phyloP scores from a whole-genome alignment of 768 basidiomycete species.

The Gymnopilus junonius region DNA sequence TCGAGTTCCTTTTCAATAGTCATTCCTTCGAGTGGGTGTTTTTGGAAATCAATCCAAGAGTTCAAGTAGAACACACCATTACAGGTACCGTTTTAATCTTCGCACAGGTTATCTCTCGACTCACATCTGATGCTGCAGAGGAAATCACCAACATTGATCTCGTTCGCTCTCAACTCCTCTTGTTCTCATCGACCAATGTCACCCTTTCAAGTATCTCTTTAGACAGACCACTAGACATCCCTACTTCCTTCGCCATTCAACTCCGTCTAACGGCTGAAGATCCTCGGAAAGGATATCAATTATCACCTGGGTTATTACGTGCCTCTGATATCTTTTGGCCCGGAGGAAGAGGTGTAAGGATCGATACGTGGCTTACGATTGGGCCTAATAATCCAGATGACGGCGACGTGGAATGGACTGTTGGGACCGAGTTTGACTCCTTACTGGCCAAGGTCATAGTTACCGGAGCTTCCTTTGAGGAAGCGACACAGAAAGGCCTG shows the following conservation, averaged over 20 bases:
- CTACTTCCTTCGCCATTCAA: slow-evolving; percentile 81
- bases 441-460: slow-evolving; percentile 86
- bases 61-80: slow-evolving; percentile 93
- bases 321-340: slow-evolving; percentile 71
- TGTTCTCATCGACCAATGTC: slow-evolving; percentile 71
- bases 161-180: slow-evolving; percentile 87
- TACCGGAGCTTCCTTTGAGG: slow-evolving; percentile 80
- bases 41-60: slow-evolving; percentile 90
- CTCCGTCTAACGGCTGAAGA: slow-evolving; percentile 93
- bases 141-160: slow-evolving; percentile 90
- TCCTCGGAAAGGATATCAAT: slow-evolving; percentile 72
- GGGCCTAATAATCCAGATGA: slow-evolving; percentile 48
- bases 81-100: slow-evolving; percentile 55
- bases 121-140: slow-evolving; percentile 47
- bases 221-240: slow-evolving; percentile 67
- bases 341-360: slow-evolving; percentile 83
- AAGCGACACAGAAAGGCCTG: slow-evolving; percentile 81
- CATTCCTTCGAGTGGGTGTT: slow-evolving; percentile 82
- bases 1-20: slow-evolving; percentile 83
- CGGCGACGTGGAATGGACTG: slow-evolving; percentile 39
- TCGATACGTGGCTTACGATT: slow-evolving; percentile 85
- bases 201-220: slow-evolving; percentile 70
- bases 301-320: slow-evolving; percentile 84
- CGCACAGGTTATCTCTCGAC: not conserved
- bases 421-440: slow-evolving; percentile 84